Evolutionary conservation across 441 rosid genomes (phyloP).

Genomic region (Corymbia citriodora): DNA sequence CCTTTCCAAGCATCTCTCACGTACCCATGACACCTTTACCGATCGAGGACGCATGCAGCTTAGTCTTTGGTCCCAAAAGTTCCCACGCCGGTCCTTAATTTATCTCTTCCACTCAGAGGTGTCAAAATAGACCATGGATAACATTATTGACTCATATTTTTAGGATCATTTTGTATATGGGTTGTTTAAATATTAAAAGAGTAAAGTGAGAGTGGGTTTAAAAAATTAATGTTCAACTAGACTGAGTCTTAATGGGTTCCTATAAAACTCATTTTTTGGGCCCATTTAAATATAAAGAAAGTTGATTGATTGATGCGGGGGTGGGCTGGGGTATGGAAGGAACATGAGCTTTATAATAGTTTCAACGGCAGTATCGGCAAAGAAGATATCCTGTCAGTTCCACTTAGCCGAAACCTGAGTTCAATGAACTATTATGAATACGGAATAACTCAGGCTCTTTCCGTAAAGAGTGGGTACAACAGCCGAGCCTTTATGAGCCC

Average conservation of each 20-base stretch:
- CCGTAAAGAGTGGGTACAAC: background rate
- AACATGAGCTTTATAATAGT: background rate
- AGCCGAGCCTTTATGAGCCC: background rate
- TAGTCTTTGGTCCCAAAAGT: background rate
- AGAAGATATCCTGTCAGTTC: background rate
- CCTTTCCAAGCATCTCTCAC: background rate
- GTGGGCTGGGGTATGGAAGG: background rate
- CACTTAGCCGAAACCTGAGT: background rate
- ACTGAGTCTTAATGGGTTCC: background rate
- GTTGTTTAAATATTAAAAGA: background rate
- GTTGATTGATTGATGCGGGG: background rate
- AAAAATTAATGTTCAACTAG: background rate
- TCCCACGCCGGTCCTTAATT: background rate
- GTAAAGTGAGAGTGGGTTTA: background rate
- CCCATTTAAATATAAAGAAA: background rate
- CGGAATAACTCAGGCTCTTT: background rate
- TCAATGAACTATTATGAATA: background rate
- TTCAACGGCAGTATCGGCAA: background rate
- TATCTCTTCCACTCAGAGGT: background rate
- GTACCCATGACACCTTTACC: background rate
- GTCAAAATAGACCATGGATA: background rate
- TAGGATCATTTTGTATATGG: background rate
- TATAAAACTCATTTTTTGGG: background rate
- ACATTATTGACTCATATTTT: background rate
- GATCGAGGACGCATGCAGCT: background rate